Evolutionary conservation across 73 alveolate genomes (phyloP), one percentile per base, ranked within the genome.

Genomic region (Tetrahymena borealis): DNA sequence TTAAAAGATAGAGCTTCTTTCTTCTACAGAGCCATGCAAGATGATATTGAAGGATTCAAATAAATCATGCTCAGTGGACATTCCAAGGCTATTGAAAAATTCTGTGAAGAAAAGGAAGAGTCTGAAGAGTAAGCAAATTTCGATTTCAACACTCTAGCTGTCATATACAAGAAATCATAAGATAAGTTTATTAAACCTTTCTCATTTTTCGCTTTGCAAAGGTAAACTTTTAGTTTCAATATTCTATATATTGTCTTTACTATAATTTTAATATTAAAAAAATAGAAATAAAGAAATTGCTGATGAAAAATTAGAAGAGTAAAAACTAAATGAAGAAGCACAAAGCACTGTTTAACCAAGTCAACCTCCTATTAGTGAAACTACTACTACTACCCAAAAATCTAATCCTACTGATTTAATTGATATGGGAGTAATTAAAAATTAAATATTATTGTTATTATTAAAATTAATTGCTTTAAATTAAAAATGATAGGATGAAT

Each of bases 1-100:
- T 38, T 93, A 38, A 79, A 85, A 93, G 95, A 93, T 40, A 90
- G 95, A 79, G 91, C 95, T 18, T 91, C 95, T 9, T 93, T 93
- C 79, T 93, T 39, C 91, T 93, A 93, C 32, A 93, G 95, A 92
- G 91, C 95, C 10, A 40, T 93, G 33, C 36, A 93, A 92, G 91
- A 42, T 15, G 91, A 93, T 85, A 78, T 90, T 0, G 39, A 85
- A n/a, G 95, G 78, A 39, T 33, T 93, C 16, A 85, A 93, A 33
- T 38, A 78, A 85, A 37, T 39, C 11, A 79, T 91, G 95, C 40
- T 60, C 0, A 60, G 28, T 60, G 85, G 79, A 39, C 32, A 93
- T 42, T 31, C 78, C n/a, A 90, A 41, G 24, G 33, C 90, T 32
- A 93, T 93, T 12, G 95, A 93, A 39, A 93, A 93, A 39, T 93